Percentiles rank a stretch among this genome's conserved stretches.
These are phyloP conservation scores for Fomitopsis pulvina DNA, from an alignment of 768 basidiomycete genomes.

Conservation along the genomic window DNA sequence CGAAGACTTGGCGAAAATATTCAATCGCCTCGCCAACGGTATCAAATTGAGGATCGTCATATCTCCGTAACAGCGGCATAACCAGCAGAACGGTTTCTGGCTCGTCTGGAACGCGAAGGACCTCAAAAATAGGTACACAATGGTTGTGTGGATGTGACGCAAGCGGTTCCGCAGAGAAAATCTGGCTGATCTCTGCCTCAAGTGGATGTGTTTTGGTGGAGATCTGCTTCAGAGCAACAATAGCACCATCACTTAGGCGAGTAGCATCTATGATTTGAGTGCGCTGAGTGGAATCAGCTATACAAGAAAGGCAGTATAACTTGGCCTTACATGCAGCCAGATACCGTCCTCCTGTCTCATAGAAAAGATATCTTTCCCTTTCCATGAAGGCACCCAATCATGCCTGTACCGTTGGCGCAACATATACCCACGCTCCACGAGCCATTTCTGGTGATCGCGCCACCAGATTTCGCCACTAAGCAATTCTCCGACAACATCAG, in stretches of 20 bases:
- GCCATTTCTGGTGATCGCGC: constrained; percentile 11
- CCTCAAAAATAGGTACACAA: constrained; percentile 18
- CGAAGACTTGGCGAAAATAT: constrained; percentile 28
- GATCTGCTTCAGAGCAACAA: constrained; percentile 18
- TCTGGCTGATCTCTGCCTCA: constrained; percentile 21
- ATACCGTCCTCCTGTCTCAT: too few species aligned
- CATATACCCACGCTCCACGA: constrained; percentile 15
- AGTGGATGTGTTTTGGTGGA: constrained; percentile 12
- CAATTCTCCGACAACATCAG: too few species aligned
- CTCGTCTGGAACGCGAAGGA: constrained; percentile 12
- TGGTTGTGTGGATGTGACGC: constrained; percentile 21
- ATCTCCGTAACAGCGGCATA: constrained; percentile 26
- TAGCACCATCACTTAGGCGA: constrained; percentile 13
- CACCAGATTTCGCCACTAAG: too few species aligned
- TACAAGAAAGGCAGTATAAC: background rate
- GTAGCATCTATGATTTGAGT: constrained; percentile 17
- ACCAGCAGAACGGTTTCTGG: constrained; percentile 21
- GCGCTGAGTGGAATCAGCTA: background rate
- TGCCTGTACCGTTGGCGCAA: constrained; percentile 21
- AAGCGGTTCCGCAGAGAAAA: constrained; percentile 18
- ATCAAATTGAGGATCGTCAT: constrained; percentile 24
- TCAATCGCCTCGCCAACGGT: constrained; percentile 31
- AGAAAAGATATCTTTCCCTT: too few species aligned
- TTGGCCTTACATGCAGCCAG: too few species aligned
- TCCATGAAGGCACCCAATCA: constrained; percentile 22